phyloP scores from a whole-genome alignment of 2,329 filamentous ascomycete genomes.

The Nannizziopsis arthrosporioides region DNA sequence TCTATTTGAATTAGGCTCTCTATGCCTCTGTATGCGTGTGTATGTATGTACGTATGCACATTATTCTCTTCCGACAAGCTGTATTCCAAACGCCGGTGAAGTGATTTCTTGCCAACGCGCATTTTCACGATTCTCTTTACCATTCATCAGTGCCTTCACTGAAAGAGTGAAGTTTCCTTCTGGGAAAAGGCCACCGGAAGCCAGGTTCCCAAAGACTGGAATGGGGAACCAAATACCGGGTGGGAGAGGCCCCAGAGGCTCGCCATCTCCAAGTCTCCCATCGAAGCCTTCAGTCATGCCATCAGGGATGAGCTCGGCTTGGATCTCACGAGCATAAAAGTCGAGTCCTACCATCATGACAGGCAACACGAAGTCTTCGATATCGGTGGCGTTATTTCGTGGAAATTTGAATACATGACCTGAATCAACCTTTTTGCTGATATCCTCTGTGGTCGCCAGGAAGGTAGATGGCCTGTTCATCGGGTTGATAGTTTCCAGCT shows the following conservation, averaged over 20 bases:
- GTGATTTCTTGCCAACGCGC: conserved; percentile 1
- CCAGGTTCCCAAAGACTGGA: conserved; percentile 9
- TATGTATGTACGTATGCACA: not conserved
- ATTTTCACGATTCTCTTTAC: not conserved
- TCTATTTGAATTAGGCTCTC: no score
- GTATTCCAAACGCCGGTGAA: conserved; percentile 4
- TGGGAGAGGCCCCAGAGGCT: conserved; percentile 7
- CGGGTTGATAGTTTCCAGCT: conserved; percentile 37
- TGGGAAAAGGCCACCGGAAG: not conserved
- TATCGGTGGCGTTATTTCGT: not conserved
- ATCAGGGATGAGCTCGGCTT: conserved; percentile 7
- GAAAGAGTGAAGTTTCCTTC: conserved; percentile 9
- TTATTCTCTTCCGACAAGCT: conserved; percentile 2
- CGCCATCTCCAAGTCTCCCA: conserved; percentile 1
- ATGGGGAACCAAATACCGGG: conserved; percentile 2
- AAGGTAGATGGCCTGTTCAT: conserved; percentile 3
- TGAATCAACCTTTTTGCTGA: not conserved
- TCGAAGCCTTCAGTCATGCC: conserved; percentile 3
- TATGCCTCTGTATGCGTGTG: not conserved
- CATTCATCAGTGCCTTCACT: conserved; percentile 4
- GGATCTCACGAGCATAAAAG: conserved; percentile 3
- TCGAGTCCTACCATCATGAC: conserved; percentile 35
- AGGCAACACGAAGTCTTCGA: conserved; percentile 42
- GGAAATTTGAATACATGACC: conserved; percentile 8
- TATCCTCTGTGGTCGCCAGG: not conserved